phyloP scores from a whole-genome alignment of 768 basidiomycete genomes.

The Rhodotorula sphaerocarpa region DNA sequence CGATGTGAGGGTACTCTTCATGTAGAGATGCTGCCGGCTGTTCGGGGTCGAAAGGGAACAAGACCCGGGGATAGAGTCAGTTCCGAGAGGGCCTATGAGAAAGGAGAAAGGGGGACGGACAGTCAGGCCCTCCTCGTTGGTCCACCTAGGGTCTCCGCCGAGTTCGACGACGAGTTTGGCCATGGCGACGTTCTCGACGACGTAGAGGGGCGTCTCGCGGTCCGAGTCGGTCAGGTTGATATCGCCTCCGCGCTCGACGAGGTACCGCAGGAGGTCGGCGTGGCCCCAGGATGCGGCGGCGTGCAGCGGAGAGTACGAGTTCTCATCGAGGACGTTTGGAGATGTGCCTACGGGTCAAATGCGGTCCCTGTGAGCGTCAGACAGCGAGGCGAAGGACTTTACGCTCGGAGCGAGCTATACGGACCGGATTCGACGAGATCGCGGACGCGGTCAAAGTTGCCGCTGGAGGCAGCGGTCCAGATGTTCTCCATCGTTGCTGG shows the following conservation, averaged over 20 bases:
- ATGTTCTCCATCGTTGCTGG: conserved; percentile 39
- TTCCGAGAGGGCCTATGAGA: too few relatives aligned
- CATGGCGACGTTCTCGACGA: conserved; percentile 44
- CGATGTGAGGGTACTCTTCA: conserved; percentile 40
- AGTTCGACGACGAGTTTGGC: conserved; percentile 44
- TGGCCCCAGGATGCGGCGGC: conserved; percentile 48
- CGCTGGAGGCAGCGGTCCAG: conserved; percentile 47
- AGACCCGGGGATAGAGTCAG: not conserved
- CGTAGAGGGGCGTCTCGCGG: conserved; percentile 48
- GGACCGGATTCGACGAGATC: conserved; percentile 17
- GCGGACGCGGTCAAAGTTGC: conserved; percentile 44
- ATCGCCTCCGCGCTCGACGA: conserved; percentile 44
- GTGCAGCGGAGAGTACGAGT: conserved; percentile 41
- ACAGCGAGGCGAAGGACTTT: too few relatives aligned
- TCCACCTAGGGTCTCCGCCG: conserved; percentile 41
- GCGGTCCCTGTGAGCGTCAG: not conserved
- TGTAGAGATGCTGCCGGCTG: conserved; percentile 38
- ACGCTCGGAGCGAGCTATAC: not conserved
- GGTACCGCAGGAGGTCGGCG: conserved; percentile 44
- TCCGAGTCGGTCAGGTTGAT: conserved; percentile 47
- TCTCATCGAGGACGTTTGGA: conserved; percentile 30
- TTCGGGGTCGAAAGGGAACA: not conserved
- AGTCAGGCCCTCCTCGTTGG: conserved; percentile 44
- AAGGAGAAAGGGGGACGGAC: conserved; percentile 38
- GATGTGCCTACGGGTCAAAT: conserved; percentile 1